Conservation (phyloP, 345 rosid species). For the Boechera stricta region DNA sequence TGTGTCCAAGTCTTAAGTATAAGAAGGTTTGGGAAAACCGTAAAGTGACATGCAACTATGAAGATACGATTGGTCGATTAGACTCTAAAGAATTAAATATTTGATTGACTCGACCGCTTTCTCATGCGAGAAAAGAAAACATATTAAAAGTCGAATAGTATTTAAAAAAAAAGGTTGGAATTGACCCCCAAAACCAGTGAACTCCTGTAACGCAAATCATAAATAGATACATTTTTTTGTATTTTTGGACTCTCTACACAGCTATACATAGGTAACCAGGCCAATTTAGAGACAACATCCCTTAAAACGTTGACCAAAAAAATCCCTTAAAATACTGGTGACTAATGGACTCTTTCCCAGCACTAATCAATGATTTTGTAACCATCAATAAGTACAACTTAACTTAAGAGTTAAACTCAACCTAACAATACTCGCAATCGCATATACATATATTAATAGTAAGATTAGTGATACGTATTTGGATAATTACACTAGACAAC, state of each 20-base stretch:
- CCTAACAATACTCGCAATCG: neutral
- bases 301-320: slow-evolving; percentile 6
- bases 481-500: neutral
- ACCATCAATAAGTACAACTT: neutral
- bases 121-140: slow-evolving; percentile 37
- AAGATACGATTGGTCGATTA: slow-evolving; percentile 9
- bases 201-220: slow-evolving; percentile 4
- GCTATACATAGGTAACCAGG: neutral
- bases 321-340: neutral
- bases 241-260: neutral
- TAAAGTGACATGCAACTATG: slow-evolving; percentile 31
- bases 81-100: slow-evolving; percentile 20
- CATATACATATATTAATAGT: neutral
- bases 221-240: neutral
- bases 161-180: neutral
- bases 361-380: neutral
- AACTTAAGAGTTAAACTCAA: neutral
- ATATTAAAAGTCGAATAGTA: slow-evolving; percentile 5
- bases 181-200: slow-evolving; percentile 14
- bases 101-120: slow-evolving; percentile 35
- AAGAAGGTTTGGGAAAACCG: slow-evolving; percentile 28
- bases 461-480: neutral
- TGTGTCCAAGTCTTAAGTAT: neutral
- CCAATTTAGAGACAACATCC: slow-evolving; percentile 21
- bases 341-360: neutral